A percentile compares a stretch with the other conserved stretches of the same genome.
Evolutionary conservation across 441 rosid genomes (phyloP).

Genomic region (Metrosideros polymorpha): DNA sequence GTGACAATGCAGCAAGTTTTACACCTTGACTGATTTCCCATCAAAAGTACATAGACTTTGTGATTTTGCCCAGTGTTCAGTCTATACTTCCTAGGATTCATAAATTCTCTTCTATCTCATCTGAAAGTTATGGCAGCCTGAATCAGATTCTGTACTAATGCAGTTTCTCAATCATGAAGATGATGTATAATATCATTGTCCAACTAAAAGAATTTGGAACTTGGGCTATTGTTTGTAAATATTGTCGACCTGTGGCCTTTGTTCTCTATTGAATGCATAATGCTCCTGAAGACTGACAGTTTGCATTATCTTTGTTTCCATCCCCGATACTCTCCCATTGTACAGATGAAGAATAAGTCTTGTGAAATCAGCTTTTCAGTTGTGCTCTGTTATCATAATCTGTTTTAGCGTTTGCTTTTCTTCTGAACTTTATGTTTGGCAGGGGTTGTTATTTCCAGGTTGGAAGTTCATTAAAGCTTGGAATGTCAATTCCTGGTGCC

Average conservation of each 20-base stretch:
- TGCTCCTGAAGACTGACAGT: background rate
- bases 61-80: background rate
- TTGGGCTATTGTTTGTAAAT: background rate
- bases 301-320: background rate
- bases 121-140: background rate
- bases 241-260: background rate
- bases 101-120: background rate
- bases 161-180: background rate
- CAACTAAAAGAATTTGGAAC: background rate
- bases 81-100: background rate
- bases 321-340: background rate
- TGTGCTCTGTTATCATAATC: background rate
- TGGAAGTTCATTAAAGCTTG: conserved; percentile 59
- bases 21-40: background rate
- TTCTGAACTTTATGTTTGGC: conserved; percentile 22
- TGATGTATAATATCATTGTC: background rate
- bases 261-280: background rate
- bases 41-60: background rate
- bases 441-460: conserved; percentile 86
- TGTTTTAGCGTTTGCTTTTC: background rate
- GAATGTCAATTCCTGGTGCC: conserved; percentile 69
- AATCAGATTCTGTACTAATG: background rate
- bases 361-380: background rate
- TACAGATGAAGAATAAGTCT: background rate
- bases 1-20: background rate